Base-by-base conservation (phyloP, 768 basidiomycete genomes). In the Auricularia cornea region DNA sequence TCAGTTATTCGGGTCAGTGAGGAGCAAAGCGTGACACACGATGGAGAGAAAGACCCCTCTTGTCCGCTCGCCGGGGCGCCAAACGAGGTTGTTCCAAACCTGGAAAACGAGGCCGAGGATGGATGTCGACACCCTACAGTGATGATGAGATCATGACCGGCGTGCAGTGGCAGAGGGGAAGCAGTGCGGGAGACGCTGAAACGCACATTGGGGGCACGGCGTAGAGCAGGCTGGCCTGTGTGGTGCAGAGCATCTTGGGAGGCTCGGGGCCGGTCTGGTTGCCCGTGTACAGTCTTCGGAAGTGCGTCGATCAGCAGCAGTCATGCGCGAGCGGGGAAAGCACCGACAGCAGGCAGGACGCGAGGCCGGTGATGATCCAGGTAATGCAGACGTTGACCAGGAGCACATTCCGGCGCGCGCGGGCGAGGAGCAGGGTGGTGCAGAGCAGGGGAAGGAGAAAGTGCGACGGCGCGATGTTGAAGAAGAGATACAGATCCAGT, bases 391-490 rank as follows among this genome's bases (percentile, higher is more conserved):
- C 70, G 60, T 81, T 82, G 16, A 80, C 66, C 63, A 82, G 81
- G 28, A 10, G 81, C 81, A 28, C 77, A 71, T 70, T 82, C 59
- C 40, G 77, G 16, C 81, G 76, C 60, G 77, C 71, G 16, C 69
- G 75, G 79, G 54, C 40, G 78, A 79, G 62, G 76, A 71, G 3
- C 76, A 44, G 4, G 79, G 77, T 35, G 78, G 70, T 3, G 71
- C 71, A 6, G 6, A 83, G 69, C 23, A 82, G 26, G 23, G 80
- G 81, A 28, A 83, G 76, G 4, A 80, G 80, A 61, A 81, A 70
- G 66, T 82, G 80, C 14, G 81, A 80, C 2, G 82, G 76, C 79
- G 78, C 81, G 67, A 80, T 75, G 64, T 82, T 81, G 63, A 83
- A 68, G 26, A 80, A 72, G 66, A 82, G 72, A 28, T 31, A 57